Percentiles rank a stretch among this genome's conserved stretches.
These are phyloP conservation scores for Stemphylium lycopersici DNA, from an alignment of 2,329 filamentous ascomycete genomes.

Conservation along the genomic window DNA sequence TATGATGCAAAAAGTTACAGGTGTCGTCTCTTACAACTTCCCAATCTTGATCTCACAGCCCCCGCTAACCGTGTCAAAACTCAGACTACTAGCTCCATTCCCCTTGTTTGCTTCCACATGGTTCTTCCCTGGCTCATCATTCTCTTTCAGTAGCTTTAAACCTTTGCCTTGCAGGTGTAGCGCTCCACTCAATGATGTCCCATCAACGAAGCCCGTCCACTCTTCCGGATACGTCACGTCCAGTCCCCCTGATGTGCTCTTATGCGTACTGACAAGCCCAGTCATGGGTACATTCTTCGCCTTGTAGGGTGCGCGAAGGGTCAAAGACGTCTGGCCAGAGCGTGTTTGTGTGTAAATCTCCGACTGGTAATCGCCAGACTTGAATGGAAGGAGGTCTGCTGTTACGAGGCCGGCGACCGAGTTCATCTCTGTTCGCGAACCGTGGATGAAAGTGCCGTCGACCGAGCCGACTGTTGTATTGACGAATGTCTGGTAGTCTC, in stretches of 20 bases:
- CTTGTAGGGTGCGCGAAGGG: constrained; percentile 43
- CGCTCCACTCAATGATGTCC: constrained; percentile 44
- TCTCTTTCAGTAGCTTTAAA: constrained; percentile 41
- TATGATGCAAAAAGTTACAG: background rate
- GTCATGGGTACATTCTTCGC: constrained; percentile 31
- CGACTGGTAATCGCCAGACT: constrained; percentile 31
- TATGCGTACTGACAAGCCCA: constrained; percentile 45
- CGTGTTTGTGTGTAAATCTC: constrained; percentile 43
- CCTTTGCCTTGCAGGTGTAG: constrained; percentile 49
- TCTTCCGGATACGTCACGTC: constrained; percentile 50
- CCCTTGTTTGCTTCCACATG: constrained; percentile 51
- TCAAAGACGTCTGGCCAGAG: constrained; percentile 45
- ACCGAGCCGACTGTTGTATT: constrained; percentile 49
- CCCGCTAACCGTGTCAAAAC: constrained; percentile 43
- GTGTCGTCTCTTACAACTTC: constrained; percentile 20
- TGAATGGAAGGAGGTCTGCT: constrained; percentile 47
- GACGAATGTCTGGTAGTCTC: constrained; percentile 51
- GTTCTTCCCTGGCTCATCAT: constrained; percentile 36
- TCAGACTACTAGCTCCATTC: constrained; percentile 39
- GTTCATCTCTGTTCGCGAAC: constrained; percentile 44
- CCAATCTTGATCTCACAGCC: constrained; percentile 43
- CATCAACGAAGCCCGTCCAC: constrained; percentile 51
- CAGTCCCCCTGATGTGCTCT: constrained; percentile 43
- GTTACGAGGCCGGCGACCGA: constrained; percentile 49
- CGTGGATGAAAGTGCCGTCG: constrained; percentile 50